phyloP scores from a whole-genome alignment of 139 green algal genomes.

The Dunaliella primolecta region DNA sequence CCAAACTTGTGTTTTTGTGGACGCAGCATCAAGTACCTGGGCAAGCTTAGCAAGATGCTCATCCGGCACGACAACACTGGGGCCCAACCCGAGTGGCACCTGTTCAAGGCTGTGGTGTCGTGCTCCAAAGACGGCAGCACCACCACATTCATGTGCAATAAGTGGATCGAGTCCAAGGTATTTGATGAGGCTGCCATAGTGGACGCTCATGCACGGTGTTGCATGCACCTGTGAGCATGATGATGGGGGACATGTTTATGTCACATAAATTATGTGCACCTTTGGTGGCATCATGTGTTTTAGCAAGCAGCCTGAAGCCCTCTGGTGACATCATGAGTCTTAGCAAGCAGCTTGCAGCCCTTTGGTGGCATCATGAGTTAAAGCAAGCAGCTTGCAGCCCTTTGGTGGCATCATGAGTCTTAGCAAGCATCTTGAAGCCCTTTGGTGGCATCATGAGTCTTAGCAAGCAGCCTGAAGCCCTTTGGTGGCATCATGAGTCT shows the following conservation, averaged over 20 bases:
- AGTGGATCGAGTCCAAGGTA: slow-evolving; percentile 25
- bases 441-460: too few relatives aligned
- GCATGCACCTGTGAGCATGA: neutral
- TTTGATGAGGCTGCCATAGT: neutral
- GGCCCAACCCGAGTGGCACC: slow-evolving; percentile 46
- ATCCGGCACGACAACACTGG: slow-evolving; percentile 53
- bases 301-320: neutral
- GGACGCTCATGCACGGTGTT: neutral
- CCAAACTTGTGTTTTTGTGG: too few relatives aligned
- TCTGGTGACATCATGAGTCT: neutral
- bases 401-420: too few relatives aligned
- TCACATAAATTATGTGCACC: neutral
- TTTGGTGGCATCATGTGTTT: neutral
- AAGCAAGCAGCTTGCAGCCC: too few relatives aligned
- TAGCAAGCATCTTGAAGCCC: too few relatives aligned
- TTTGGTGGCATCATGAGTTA: too few relatives aligned
- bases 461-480: too few relatives aligned
- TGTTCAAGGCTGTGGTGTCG: slow-evolving; percentile 49
- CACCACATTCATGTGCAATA: slow-evolving; percentile 25
- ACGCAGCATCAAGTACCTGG: too few relatives aligned
- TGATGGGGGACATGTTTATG: neutral
- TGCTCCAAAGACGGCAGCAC: slow-evolving; percentile 20
- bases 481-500: too few relatives aligned
- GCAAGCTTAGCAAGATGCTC: slow-evolving; percentile 32
- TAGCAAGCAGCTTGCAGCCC: neutral